These are phyloP conservation scores for Vitis hybrid DNA, from an alignment of 177 flowering plant genomes.

Conservation along the genomic window DNA sequence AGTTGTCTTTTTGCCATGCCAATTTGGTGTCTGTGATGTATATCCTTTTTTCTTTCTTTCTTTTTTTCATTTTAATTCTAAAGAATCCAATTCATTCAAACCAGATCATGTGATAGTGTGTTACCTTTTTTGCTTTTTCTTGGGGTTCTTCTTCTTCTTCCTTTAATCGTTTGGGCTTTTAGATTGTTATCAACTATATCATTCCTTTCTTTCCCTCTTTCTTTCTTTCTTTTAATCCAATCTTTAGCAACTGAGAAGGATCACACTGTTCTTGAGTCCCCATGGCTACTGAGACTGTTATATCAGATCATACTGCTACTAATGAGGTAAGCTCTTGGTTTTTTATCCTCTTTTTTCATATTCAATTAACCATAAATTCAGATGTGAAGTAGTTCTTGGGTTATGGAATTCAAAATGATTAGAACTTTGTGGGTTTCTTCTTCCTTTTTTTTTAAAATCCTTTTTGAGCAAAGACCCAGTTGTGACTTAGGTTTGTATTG, in stretches of 20 bases:
- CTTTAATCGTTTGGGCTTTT: not conserved
- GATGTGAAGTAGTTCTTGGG: no score
- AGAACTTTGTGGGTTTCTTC: no score
- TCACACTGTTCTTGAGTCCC: not conserved
- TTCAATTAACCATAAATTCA: no score
- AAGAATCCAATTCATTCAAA: slow-evolving; percentile 11
- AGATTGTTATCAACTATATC: slow-evolving; percentile 24
- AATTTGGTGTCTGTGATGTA: not conserved
- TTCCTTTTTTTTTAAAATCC: no score
- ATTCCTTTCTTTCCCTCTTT: slow-evolving; percentile 19
- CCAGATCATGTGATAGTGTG: slow-evolving; percentile 25
- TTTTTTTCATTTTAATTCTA: no score
- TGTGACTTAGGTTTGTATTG: no score
- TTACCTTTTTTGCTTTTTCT: slow-evolving; percentile 7
- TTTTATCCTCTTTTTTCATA: no score
- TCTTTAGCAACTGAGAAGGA: not conserved
- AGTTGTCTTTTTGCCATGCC: slow-evolving; percentile 6
- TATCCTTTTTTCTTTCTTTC: no score
- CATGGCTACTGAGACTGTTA: slow-evolving; percentile 34
- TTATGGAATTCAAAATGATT: no score
- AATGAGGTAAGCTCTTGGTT: slow-evolving; percentile 15
- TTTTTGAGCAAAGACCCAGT: no score
- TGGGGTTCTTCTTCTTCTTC: slow-evolving; percentile 1
- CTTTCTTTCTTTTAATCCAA: not conserved
- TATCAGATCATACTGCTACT: slow-evolving; percentile 15